Conservation (phyloP, 345 rosid species). For the Syzygium jambos region DNA sequence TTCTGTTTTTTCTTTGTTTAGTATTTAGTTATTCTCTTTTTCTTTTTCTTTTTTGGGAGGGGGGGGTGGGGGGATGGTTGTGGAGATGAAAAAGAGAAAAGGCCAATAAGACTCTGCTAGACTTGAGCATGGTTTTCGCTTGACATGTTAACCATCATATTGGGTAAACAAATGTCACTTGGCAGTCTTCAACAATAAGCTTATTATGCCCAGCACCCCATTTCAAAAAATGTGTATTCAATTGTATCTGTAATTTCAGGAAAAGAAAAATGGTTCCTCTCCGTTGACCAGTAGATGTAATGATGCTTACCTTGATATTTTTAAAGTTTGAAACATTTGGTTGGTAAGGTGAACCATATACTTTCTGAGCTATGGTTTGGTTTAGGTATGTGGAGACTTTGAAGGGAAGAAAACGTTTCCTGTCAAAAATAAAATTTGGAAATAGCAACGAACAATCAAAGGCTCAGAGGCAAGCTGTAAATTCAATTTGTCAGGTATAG, state of each 20-base stretch:
- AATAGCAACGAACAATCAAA: slow-evolving; percentile 67
- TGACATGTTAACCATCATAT: neutral
- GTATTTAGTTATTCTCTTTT: neutral
- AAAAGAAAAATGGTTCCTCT: neutral
- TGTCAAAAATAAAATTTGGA: slow-evolving; percentile 89
- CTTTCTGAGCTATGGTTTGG: neutral
- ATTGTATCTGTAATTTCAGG: neutral
- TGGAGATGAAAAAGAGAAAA: neutral
- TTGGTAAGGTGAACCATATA: neutral
- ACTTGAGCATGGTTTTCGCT: neutral
- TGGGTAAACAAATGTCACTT: neutral
- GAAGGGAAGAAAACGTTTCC: slow-evolving; percentile 86
- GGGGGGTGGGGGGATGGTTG: neutral
- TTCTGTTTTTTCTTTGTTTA: neutral
- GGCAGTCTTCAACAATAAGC: neutral
- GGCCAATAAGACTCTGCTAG: neutral
- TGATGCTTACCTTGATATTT: neutral
- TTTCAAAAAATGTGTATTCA: neutral
- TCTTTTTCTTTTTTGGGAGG: neutral
- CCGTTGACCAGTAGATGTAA: neutral
- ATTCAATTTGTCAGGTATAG: slow-evolving; percentile 91
- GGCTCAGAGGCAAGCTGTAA: slow-evolving; percentile 98
- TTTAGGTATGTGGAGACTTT: slow-evolving; percentile 84
- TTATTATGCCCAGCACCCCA: neutral
- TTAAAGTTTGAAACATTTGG: neutral